phyloP scores from a whole-genome alignment of 257 asterid genomes.

The Solanum rostratum region DNA sequence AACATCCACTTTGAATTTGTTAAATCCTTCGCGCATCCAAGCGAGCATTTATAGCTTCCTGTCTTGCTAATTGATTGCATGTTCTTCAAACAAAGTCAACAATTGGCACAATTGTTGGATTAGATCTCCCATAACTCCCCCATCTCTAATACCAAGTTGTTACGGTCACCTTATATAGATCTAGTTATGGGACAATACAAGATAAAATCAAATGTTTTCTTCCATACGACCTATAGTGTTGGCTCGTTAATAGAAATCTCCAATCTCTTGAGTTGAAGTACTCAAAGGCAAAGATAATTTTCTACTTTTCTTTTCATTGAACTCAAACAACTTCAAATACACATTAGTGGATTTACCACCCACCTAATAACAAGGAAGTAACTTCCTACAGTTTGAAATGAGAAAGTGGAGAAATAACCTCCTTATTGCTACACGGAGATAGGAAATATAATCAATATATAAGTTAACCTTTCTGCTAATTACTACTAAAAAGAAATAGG shows the following conservation, averaged over 20 bases:
- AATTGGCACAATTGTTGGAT: background rate
- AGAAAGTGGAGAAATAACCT: background rate
- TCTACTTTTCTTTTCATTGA: background rate
- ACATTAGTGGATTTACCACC: background rate
- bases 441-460: background rate
- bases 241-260: background rate
- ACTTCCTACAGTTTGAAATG: background rate
- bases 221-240: background rate
- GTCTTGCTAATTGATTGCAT: background rate
- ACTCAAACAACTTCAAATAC: background rate
- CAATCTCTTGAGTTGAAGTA: background rate
- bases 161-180: background rate
- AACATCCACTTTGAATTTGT: too few relatives aligned
- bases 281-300: background rate
- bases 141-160: background rate
- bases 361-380: background rate
- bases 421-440: background rate
- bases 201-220: background rate
- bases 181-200: background rate
- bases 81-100: background rate
- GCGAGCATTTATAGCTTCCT: background rate
- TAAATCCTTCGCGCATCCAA: background rate
- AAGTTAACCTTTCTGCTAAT: background rate
- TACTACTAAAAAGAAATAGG: background rate
- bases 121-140: background rate